Evolutionary conservation across 176 grass and related monocot species (phyloP).

Genomic region (Aechmea fasciata): DNA sequence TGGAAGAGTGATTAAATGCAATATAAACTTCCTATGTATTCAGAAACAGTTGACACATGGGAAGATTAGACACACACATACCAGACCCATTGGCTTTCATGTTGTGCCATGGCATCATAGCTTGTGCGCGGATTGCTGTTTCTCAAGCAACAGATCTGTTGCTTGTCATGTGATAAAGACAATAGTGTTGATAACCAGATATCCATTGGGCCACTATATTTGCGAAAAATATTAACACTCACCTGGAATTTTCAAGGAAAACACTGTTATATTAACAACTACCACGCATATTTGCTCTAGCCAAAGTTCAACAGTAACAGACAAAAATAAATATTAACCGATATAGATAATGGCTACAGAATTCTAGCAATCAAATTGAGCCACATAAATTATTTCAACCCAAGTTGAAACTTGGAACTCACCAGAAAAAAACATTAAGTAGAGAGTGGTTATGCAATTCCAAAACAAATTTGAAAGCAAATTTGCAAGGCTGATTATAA

Average conservation of each 20-base stretch:
- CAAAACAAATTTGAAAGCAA: no score
- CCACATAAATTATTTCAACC: background rate
- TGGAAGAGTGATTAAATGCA: background rate
- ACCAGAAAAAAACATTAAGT: no score
- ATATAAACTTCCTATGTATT: background rate
- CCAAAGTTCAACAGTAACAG: background rate
- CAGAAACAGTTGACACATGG: background rate
- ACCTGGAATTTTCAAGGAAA: slow-evolving; percentile 32
- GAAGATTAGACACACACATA: slow-evolving; percentile 18
- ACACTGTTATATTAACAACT: slow-evolving; percentile 4
- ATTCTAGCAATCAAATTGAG: background rate
- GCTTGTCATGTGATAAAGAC: slow-evolving; percentile 18
- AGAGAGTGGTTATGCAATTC: no score
- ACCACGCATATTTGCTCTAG: background rate
- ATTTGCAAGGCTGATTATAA: no score
- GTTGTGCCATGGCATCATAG: slow-evolving; percentile 54
- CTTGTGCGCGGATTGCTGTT: slow-evolving; percentile 42
- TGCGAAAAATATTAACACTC: slow-evolving; percentile 51
- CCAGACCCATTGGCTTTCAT: slow-evolving; percentile 74
- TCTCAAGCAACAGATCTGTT: slow-evolving; percentile 29
- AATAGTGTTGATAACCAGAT: slow-evolving; percentile 43
- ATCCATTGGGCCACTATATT: slow-evolving; percentile 55
- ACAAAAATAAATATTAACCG: background rate
- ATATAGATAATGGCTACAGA: background rate
- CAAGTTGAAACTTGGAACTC: no score